Conservation (phyloP, 305 asterid species). For the Euphrasia arctica region DNA sequence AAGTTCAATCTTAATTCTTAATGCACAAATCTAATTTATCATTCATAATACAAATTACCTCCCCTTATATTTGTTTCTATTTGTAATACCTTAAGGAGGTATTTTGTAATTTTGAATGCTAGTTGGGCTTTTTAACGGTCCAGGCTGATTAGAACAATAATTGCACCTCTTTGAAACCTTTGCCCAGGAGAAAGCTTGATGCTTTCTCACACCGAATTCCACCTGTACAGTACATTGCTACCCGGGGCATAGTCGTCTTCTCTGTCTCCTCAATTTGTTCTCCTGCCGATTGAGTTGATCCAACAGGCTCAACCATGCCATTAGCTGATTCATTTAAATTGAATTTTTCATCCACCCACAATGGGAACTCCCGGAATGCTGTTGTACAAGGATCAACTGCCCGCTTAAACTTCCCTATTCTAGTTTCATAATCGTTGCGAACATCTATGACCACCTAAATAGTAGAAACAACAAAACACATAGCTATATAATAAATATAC, state of each 20-base stretch:
- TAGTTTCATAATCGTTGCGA: conserved; percentile 90
- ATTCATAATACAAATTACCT: background rate
- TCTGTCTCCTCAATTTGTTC: conserved; percentile 38
- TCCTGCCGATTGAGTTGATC: conserved; percentile 33
- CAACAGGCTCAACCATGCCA: conserved; percentile 29
- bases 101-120: background rate
- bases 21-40: too few species aligned
- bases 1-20: too few species aligned
- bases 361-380: conserved; percentile 85
- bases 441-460: conserved; percentile 86
- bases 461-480: background rate
- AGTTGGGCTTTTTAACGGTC: conserved; percentile 24
- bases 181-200: conserved; percentile 77
- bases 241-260: conserved; percentile 52
- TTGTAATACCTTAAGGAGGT: background rate
- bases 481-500: background rate
- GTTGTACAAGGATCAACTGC: conserved; percentile 91
- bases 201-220: conserved; percentile 99
- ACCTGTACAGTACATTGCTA: conserved; percentile 99
- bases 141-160: conserved; percentile 8
- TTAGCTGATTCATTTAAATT: conserved; percentile 32
- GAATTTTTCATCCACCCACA: conserved; percentile 73
- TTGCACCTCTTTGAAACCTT: conserved; percentile 65
- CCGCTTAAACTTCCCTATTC: conserved; percentile 86
- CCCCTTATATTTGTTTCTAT: background rate